phyloP scores from a whole-genome alignment of 352 stramenopile species.

The Pythium sukuiense region DNA sequence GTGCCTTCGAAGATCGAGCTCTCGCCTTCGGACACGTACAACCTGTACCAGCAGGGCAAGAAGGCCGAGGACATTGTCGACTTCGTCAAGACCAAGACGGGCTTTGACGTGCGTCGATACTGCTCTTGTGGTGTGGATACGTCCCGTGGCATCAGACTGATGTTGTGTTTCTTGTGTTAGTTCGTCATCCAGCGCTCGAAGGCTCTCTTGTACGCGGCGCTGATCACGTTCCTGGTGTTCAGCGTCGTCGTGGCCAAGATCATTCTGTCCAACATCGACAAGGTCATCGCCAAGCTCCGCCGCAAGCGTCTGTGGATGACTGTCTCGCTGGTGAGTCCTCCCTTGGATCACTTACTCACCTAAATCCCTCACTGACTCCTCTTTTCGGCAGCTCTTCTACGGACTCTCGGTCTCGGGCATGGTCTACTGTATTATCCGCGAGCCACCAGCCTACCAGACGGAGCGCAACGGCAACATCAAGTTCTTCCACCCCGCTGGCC shows the following conservation, averaged over 20 bases:
- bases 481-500: slow-evolving; percentile 83
- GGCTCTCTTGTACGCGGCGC: slow-evolving; percentile 55
- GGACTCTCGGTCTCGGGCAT: slow-evolving; percentile 86
- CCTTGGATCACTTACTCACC: background rate
- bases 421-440: slow-evolving; percentile 90
- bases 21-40: slow-evolving; percentile 63
- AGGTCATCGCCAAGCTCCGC: slow-evolving; percentile 67
- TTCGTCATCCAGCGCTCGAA: slow-evolving; percentile 73
- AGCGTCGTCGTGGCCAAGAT: slow-evolving; percentile 54
- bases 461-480: slow-evolving; percentile 84
- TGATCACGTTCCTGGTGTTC: slow-evolving; percentile 31
- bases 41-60: slow-evolving; percentile 77
- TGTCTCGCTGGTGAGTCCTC: slow-evolving; percentile 59
- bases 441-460: slow-evolving; percentile 67
- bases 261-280: slow-evolving; percentile 65
- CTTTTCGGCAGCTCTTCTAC: slow-evolving; percentile 65
- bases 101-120: slow-evolving; percentile 62
- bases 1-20: slow-evolving; percentile 56
- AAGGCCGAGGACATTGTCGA: slow-evolving; percentile 60
- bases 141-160: background rate
- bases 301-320: slow-evolving; percentile 87
- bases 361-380: background rate
- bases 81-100: slow-evolving; percentile 83
- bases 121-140: background rate
- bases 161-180: slow-evolving; percentile 14